Conservation (phyloP, 768 basidiomycete species). For the Pholiota conissans region DNA sequence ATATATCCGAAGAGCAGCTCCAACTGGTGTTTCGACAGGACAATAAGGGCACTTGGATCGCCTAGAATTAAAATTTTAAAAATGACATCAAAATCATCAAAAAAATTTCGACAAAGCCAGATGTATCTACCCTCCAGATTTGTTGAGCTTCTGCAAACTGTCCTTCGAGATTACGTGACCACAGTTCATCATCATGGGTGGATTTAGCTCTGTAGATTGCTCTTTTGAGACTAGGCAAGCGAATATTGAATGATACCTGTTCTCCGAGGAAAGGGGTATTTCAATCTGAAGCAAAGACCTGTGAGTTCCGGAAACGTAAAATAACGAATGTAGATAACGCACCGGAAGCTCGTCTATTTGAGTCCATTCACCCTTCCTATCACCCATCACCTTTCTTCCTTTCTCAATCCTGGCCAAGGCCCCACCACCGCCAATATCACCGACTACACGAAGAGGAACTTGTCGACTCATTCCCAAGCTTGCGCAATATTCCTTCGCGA, state of each 20-base stretch:
- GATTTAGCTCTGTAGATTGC: slow-evolving; percentile 89
- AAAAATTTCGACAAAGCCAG: no score
- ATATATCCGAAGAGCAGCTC: slow-evolving; percentile 60
- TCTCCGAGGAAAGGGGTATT: slow-evolving; percentile 81
- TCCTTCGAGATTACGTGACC: slow-evolving; percentile 96
- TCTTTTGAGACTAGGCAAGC: slow-evolving; percentile 98
- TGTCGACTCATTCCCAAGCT: slow-evolving; percentile 87
- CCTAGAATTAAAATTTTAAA: slow-evolving; percentile 37
- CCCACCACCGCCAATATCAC: slow-evolving; percentile 91
- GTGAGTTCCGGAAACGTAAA: neutral
- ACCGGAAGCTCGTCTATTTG: slow-evolving; percentile 90
- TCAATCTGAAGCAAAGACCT: slow-evolving; percentile 68
- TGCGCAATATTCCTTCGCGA: slow-evolving; percentile 88
- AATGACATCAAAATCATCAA: no score
- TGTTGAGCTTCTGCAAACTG: slow-evolving; percentile 86
- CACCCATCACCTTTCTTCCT: slow-evolving; percentile 90
- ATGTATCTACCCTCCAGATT: slow-evolving; percentile 61
- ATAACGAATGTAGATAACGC: slow-evolving; percentile 16
- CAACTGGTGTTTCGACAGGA: slow-evolving; percentile 71
- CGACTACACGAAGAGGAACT: slow-evolving; percentile 83
- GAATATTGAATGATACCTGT: slow-evolving; percentile 96
- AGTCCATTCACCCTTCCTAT: slow-evolving; percentile 91
- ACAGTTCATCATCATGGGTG: slow-evolving; percentile 97
- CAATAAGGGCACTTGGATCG: slow-evolving; percentile 98
- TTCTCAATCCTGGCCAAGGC: slow-evolving; percentile 93